These are phyloP conservation scores for Ganoderma lingzhi DNA, from an alignment of 1,284 basidiomycete genomes.

Conservation along the genomic window DNA sequence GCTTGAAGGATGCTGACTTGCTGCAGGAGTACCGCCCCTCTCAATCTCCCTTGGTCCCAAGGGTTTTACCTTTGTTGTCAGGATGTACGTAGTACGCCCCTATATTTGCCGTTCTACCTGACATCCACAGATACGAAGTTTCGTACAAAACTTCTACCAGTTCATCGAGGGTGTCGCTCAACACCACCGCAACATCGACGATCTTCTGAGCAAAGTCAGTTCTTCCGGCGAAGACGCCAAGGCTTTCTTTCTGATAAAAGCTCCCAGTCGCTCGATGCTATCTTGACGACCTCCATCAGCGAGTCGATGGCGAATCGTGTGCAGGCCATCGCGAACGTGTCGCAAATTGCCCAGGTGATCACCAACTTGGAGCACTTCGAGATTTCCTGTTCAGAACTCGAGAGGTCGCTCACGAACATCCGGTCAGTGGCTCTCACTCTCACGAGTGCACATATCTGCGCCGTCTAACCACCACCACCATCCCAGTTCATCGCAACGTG, in stretches of 20 bases:
- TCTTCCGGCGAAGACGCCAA: background rate
- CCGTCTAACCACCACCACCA: background rate
- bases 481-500: conserved; percentile 71
- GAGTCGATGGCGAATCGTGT: conserved; percentile 80
- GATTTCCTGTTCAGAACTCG: conserved; percentile 86
- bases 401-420: conserved; percentile 85
- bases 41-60: conserved; percentile 92
- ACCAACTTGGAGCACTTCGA: conserved; percentile 95
- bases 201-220: conserved; percentile 85
- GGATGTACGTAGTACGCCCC: conserved; percentile 63
- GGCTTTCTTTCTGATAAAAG: background rate
- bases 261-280: conserved; percentile 83
- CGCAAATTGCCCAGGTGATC: conserved; percentile 94
- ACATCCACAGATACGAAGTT: conserved; percentile 77
- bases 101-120: background rate
- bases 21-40: conserved; percentile 72
- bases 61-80: conserved; percentile 96
- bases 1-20: background rate
- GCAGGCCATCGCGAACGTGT: conserved; percentile 81
- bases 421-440: conserved; percentile 52
- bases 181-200: conserved; percentile 92
- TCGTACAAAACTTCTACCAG: conserved; percentile 96
- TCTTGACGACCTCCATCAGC: conserved; percentile 86
- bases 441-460: background rate
- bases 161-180: conserved; percentile 96